phyloP scores from a whole-genome alignment of 2,329 filamentous ascomycete species.

The Leptographium lundbergii region DNA sequence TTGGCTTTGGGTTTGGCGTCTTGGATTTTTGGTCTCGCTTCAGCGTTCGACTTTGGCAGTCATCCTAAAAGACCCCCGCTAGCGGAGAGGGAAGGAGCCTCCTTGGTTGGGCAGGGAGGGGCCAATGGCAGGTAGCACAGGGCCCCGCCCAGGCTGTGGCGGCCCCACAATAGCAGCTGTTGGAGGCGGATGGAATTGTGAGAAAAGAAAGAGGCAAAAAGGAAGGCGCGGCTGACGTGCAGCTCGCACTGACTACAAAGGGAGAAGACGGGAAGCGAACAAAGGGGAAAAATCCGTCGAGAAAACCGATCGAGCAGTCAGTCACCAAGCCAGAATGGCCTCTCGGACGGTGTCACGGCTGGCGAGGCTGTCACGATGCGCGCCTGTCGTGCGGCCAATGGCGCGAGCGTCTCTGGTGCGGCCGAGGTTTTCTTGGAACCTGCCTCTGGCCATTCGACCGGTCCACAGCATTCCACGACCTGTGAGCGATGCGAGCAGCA shows the following conservation, averaged over 20 bases:
- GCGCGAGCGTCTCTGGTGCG: neutral
- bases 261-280: no score
- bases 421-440: neutral
- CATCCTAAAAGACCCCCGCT: neutral
- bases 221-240: neutral
- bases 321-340: neutral
- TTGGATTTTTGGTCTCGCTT: neutral
- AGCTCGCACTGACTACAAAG: neutral
- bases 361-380: neutral
- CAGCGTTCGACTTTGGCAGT: neutral
- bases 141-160: neutral
- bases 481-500: no score
- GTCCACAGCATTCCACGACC: slow-evolving; percentile 7
- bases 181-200: neutral
- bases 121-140: neutral
- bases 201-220: neutral
- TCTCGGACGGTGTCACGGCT: neutral
- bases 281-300: no score
- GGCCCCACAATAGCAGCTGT: neutral
- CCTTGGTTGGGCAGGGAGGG: neutral
- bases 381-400: neutral
- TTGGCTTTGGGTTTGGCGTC: no score
- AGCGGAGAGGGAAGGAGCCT: neutral
- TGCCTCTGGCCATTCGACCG: neutral
- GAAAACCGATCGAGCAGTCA: no score